phyloP scores from a whole-genome alignment of 768 basidiomycete genomes.

The Boletus tomentosulus region DNA sequence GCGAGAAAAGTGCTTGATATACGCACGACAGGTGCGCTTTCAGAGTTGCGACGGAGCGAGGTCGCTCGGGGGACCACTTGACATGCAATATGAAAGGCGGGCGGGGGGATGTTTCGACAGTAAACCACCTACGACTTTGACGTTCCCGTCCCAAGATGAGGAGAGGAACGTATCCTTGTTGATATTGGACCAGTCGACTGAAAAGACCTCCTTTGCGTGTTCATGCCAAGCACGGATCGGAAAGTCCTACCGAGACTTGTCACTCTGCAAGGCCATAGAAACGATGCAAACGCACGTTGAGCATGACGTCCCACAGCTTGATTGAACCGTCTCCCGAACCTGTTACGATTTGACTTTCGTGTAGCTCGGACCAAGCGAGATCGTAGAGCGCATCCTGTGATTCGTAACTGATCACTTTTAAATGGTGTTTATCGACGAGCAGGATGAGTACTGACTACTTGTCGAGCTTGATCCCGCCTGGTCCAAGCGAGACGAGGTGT shows the following conservation, averaged over 20 bases:
- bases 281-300: conserved; percentile 54
- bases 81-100: neutral
- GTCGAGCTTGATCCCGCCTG: conserved; percentile 51
- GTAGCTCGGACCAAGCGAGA: conserved; percentile 90
- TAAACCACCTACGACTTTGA: conserved; percentile 71
- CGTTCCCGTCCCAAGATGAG: conserved; percentile 86
- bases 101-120: neutral
- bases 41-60: conserved; percentile 74
- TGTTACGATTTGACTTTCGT: conserved; percentile 90
- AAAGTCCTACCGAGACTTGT: conserved; percentile 57
- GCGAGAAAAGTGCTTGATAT: conserved; percentile 90
- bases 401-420: conserved; percentile 57
- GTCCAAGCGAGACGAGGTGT: conserved; percentile 54
- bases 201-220: conserved; percentile 89
- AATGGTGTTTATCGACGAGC: conserved; percentile 4
- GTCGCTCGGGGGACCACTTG: conserved; percentile 85
- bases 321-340: conserved; percentile 89
- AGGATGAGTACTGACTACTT: conserved; percentile 54
- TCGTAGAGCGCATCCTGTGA: conserved; percentile 89
- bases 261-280: conserved; percentile 22
- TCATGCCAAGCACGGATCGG: conserved; percentile 94
- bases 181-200: conserved; percentile 93
- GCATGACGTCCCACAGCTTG: conserved; percentile 83
- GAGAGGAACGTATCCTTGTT: conserved; percentile 85
- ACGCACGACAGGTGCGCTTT: conserved; percentile 83